phyloP scores from a whole-genome alignment of 148 eudicot species.

The Cornus suecica region DNA sequence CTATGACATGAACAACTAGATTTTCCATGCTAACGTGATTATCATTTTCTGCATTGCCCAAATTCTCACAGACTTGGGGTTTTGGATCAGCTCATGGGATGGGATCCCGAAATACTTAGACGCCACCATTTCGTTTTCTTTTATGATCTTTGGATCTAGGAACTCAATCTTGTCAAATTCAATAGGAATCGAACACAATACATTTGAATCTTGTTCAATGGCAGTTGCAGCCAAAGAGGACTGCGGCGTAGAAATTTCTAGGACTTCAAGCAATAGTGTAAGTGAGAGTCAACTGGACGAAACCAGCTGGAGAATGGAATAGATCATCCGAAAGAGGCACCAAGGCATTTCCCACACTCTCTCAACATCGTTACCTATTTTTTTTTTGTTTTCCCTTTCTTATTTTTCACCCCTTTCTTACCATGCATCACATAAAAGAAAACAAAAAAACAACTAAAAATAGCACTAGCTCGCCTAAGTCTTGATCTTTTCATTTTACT shows the following conservation, averaged over 20 bases:
- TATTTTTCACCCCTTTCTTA: no score
- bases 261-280: slow-evolving; percentile 18
- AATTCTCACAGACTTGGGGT: not conserved
- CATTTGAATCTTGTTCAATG: not conserved
- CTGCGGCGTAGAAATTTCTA: slow-evolving; percentile 2
- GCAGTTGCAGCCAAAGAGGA: slow-evolving; percentile 4
- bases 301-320: slow-evolving; percentile 24
- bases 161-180: slow-evolving; percentile 26
- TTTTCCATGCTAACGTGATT: slow-evolving; percentile 8
- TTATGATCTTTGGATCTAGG: slow-evolving; percentile 15
- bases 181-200: not conserved
- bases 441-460: no score
- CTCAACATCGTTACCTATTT: no score
- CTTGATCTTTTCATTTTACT: no score
- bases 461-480: no score
- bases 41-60: not conserved
- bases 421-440: no score
- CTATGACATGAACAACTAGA: not conserved
- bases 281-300: slow-evolving; percentile 17
- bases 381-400: no score
- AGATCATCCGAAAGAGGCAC: slow-evolving; percentile 22
- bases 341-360: no score
- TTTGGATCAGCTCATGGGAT: slow-evolving; percentile 7
- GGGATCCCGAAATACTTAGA: slow-evolving; percentile 22
- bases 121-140: slow-evolving; percentile 26